Evolutionary conservation across 371 early-diverging fungal species (phyloP).

Genomic region (Mortierella polycephala): DNA sequence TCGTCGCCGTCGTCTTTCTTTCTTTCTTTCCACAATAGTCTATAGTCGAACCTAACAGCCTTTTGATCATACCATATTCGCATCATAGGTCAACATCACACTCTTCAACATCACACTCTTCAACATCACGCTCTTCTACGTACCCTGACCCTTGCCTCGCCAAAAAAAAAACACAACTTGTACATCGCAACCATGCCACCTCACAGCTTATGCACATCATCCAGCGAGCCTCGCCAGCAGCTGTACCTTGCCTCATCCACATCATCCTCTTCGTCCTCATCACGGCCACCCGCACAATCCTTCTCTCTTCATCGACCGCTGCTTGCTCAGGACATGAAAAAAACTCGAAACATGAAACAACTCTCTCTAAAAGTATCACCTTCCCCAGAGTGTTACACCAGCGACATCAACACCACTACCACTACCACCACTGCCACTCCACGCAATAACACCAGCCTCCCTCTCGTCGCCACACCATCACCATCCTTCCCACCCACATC

Average conservation of each 20-base stretch:
- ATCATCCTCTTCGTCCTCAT: constrained; percentile 1
- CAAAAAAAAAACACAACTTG: background rate
- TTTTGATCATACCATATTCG: background rate
- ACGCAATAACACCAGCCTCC: constrained; percentile 9
- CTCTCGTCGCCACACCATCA: constrained; percentile 21
- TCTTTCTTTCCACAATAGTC: background rate
- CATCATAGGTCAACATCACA: background rate
- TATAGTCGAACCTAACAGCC: background rate
- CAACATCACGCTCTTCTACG: background rate
- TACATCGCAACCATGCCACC: constrained; percentile 19
- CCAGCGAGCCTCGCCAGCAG: constrained; percentile 11
- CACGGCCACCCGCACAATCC: constrained; percentile 9
- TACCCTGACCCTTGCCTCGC: too few species aligned
- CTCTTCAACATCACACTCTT: background rate
- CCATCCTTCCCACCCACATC: constrained; percentile 21
- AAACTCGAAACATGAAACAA: constrained; percentile 47
- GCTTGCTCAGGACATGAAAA: constrained; percentile 28
- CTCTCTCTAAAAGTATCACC: constrained; percentile 52
- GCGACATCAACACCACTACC: background rate
- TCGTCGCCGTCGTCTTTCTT: background rate
- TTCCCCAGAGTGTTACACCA: constrained; percentile 2
- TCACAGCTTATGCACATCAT: constrained; percentile 25
- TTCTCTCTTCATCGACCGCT: constrained; percentile 39
- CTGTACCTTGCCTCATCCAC: constrained; percentile 11
- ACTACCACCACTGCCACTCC: constrained; percentile 6